phyloP scores from a whole-genome alignment of 768 basidiomycete species.

The Strobilomyces dryophilus region DNA sequence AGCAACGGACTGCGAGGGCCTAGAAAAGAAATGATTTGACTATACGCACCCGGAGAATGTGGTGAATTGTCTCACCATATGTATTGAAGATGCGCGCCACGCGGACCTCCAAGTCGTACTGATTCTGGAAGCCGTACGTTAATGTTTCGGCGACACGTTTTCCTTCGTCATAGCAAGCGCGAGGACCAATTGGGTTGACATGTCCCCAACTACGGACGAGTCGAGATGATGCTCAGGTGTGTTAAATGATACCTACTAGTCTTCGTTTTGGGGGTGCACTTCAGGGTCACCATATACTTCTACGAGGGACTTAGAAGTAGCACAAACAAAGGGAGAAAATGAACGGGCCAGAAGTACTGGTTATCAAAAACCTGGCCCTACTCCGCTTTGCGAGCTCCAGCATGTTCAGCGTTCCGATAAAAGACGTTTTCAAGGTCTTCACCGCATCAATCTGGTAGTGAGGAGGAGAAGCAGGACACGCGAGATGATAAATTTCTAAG shows the following conservation, averaged over 20 bases:
- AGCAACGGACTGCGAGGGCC: slow-evolving; percentile 65
- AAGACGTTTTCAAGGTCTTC: slow-evolving; percentile 98
- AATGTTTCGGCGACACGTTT: slow-evolving; percentile 98
- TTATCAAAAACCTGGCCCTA: slow-evolving; percentile 95
- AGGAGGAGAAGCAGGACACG: slow-evolving; percentile 95
- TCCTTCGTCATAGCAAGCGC: slow-evolving; percentile 99
- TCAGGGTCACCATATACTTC: slow-evolving; percentile 99
- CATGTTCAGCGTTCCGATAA: slow-evolving; percentile 98
- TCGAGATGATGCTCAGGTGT: slow-evolving; percentile 11
- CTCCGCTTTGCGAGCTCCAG: slow-evolving; percentile 96
- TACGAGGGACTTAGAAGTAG: slow-evolving; percentile 24
- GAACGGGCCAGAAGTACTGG: slow-evolving; percentile 82
- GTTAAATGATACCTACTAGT: slow-evolving; percentile 61
- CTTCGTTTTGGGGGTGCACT: slow-evolving; percentile 94
- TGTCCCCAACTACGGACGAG: slow-evolving; percentile 76
- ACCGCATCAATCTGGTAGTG: slow-evolving; percentile 98
- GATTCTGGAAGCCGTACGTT: slow-evolving; percentile 93
- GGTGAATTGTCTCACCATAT: slow-evolving; percentile 47
- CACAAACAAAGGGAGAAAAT: background rate
- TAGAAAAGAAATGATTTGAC: slow-evolving; percentile 6
- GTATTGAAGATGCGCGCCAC: slow-evolving; percentile 99
- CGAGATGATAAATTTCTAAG: slow-evolving; percentile 95
- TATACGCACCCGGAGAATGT: background rate
- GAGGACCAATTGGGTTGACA: slow-evolving; percentile 97
- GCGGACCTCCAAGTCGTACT: slow-evolving; percentile 92